These are phyloP conservation scores for Polygonum maritimum DNA, from an alignment of 148 eudicot species.

Conservation along the genomic window DNA sequence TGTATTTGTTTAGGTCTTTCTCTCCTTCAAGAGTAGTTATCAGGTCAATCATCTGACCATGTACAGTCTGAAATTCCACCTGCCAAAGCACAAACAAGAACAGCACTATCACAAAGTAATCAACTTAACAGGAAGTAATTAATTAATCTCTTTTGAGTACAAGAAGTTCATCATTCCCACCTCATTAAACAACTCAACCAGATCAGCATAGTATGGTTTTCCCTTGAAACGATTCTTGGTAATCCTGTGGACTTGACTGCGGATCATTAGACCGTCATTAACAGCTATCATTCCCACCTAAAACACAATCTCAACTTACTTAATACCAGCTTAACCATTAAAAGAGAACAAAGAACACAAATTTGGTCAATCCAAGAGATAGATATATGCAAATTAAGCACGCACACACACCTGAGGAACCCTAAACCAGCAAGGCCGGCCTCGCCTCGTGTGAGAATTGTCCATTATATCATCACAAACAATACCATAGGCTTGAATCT, in stretches of 20 bases:
- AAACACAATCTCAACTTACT: background rate
- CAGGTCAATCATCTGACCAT: slow-evolving; percentile 85
- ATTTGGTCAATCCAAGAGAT: background rate
- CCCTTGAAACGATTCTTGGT: slow-evolving; percentile 59
- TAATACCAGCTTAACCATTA: background rate
- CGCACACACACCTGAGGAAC: slow-evolving; percentile 52
- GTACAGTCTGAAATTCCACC: slow-evolving; percentile 85
- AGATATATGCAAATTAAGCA: background rate
- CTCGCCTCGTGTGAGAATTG: slow-evolving; percentile 60
- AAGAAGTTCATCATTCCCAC: slow-evolving; percentile 12
- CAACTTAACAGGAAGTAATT: too few relatives aligned
- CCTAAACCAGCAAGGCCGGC: slow-evolving; percentile 69
- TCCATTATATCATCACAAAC: slow-evolving; percentile 74
- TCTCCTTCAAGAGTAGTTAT: slow-evolving; percentile 60
- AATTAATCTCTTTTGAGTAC: background rate
- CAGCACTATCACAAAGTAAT: background rate
- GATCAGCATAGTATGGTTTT: slow-evolving; percentile 68
- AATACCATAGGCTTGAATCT: slow-evolving; percentile 68
- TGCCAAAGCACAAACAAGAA: slow-evolving; percentile 9
- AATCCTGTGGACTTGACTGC: slow-evolving; percentile 70
- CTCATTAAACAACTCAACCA: slow-evolving; percentile 77
- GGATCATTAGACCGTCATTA: slow-evolving; percentile 65
- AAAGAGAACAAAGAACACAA: background rate
- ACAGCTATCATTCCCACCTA: slow-evolving; percentile 85
- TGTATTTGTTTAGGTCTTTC: slow-evolving; percentile 62